phyloP scores from a whole-genome alignment of 1,284 basidiomycete species.

The Farysia itapuensis region DNA sequence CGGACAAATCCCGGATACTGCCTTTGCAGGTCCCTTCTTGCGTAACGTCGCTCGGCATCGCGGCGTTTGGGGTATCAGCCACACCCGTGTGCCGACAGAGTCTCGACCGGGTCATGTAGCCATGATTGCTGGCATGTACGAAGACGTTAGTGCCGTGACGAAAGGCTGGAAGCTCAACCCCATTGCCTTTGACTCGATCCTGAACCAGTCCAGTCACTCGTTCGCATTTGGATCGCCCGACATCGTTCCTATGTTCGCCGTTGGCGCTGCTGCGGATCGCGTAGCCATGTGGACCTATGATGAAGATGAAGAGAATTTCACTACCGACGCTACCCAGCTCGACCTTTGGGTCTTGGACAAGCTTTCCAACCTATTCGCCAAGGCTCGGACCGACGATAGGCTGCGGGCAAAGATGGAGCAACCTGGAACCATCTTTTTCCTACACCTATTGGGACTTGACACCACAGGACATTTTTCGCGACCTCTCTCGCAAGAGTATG shows the following conservation, averaged over 20 bases:
- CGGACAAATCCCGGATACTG: conserved; percentile 1
- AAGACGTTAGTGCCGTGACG: conserved; percentile 85
- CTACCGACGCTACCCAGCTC: conserved; percentile 71
- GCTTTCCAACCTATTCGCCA: conserved; percentile 63
- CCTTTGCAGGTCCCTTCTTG: conserved; percentile 71
- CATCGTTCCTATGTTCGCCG: conserved; percentile 83
- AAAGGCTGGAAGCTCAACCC: conserved; percentile 89
- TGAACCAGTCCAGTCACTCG: conserved; percentile 77
- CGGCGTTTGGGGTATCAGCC: conserved; percentile 80
- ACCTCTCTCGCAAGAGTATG: conserved; percentile 85
- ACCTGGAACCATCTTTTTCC: conserved; percentile 72
- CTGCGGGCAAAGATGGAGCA: conserved; percentile 64
- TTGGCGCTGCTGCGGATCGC: conserved; percentile 69
- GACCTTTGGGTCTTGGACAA: conserved; percentile 79
- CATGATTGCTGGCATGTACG: conserved; percentile 88
- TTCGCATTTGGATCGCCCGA: conserved; percentile 87
- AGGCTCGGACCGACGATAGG: conserved; percentile 43
- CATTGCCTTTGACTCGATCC: conserved; percentile 83
- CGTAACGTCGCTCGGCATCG: conserved; percentile 68
- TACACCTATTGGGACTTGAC: conserved; percentile 82
- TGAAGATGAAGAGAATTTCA: conserved; percentile 69
- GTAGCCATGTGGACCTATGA: conserved; percentile 77
- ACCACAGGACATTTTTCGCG: conserved; percentile 85
- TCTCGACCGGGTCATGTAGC: conserved; percentile 84
- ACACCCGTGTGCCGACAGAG: conserved; percentile 85